A percentile compares a stretch with the other conserved stretches of the same genome.
These are phyloP conservation scores for Rostrohypoxylon terebratum DNA, from an alignment of 495 filamentous ascomycete genomes.

Conservation along the genomic window DNA sequence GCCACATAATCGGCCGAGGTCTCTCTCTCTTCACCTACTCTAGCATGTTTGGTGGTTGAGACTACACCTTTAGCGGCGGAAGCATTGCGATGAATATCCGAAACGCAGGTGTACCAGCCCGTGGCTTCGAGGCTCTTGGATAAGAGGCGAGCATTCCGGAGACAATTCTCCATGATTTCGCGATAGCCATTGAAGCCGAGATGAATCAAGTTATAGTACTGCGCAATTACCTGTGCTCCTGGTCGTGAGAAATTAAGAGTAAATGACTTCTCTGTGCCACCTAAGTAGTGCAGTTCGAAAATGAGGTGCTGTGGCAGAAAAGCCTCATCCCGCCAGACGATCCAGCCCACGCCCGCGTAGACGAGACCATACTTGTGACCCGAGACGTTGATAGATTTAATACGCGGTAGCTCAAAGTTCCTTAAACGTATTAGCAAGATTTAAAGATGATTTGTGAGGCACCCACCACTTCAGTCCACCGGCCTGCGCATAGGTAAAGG, in stretches of 20 bases:
- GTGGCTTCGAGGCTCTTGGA: slow-evolving; percentile 76
- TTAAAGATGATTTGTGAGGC: background rate
- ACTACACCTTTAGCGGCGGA: slow-evolving; percentile 25
- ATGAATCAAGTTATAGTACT: slow-evolving; percentile 83
- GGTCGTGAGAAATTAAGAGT: slow-evolving; percentile 83
- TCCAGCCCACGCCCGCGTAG: slow-evolving; percentile 79
- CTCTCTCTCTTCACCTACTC: slow-evolving; percentile 52
- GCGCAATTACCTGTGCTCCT: slow-evolving; percentile 75
- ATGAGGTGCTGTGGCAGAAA: slow-evolving; percentile 77
- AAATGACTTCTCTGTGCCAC: slow-evolving; percentile 78
- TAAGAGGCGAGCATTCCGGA: slow-evolving; percentile 75
- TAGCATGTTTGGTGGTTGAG: slow-evolving; percentile 51
- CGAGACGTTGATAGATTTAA: slow-evolving; percentile 79
- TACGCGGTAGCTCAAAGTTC: slow-evolving; percentile 77
- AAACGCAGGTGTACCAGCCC: slow-evolving; percentile 76
- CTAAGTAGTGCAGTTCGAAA: slow-evolving; percentile 81
- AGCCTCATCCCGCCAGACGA: slow-evolving; percentile 76
- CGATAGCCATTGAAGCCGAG: slow-evolving; percentile 75
- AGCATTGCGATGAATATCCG: slow-evolving; percentile 72
- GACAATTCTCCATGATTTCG: slow-evolving; percentile 75
- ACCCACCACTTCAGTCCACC: slow-evolving; percentile 70
- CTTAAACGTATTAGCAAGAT: slow-evolving; percentile 46
- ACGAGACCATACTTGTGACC: slow-evolving; percentile 82
- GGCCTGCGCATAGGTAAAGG: slow-evolving; percentile 72
- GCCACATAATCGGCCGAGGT: slow-evolving; percentile 72